Evolutionary conservation across 2,329 filamentous ascomycete species (phyloP).

Genomic region (Aspergillus thermomutatus): DNA sequence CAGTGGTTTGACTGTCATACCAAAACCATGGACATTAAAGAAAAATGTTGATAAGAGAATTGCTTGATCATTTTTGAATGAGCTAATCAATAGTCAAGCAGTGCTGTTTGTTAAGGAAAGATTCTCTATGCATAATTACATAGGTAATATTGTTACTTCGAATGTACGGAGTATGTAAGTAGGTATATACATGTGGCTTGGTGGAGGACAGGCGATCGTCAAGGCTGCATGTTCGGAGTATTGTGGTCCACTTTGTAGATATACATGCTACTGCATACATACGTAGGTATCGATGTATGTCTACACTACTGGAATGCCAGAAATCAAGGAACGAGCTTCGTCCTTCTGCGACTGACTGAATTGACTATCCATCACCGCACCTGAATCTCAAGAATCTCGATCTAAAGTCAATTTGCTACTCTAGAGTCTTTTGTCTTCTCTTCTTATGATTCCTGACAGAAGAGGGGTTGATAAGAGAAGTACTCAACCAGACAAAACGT

Average conservation of each 20-base stretch:
- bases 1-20: background rate
- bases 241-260: constrained; percentile 13
- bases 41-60: background rate
- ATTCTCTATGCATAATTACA: background rate
- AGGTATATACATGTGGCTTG: constrained; percentile 7
- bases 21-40: background rate
- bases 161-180: background rate
- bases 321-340: constrained; percentile 5
- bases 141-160: background rate
- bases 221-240: constrained; percentile 19
- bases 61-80: background rate
- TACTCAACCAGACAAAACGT: background rate
- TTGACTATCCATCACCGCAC: background rate
- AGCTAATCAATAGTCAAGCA: background rate
- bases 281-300: constrained; percentile 1
- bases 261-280: constrained; percentile 6
- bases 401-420: background rate
- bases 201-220: constrained; percentile 19
- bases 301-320: background rate
- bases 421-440: background rate
- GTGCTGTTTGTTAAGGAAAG: background rate
- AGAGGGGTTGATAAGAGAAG: background rate
- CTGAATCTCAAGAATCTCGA: background rate
- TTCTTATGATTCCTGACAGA: background rate
- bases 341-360: background rate